Percentiles rank a stretch among this genome's conserved stretches.
phyloP scores from a whole-genome alignment of 2,329 filamentous ascomycete genomes.

The Ascochyta rabiei region DNA sequence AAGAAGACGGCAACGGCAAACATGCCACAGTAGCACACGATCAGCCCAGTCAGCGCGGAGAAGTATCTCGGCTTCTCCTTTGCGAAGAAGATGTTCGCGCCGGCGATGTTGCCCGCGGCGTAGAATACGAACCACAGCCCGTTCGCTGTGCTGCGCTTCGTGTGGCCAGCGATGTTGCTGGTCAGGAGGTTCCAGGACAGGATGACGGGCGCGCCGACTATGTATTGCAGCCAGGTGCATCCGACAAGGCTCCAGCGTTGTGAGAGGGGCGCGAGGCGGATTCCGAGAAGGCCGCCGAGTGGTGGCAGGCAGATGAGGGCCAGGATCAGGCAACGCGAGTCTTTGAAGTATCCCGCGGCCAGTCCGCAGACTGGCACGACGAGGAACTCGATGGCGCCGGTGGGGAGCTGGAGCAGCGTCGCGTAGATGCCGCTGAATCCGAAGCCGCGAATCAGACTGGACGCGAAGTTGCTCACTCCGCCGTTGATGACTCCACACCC shows the following conservation, averaged over 20 bases:
- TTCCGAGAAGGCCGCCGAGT: conserved; percentile 58
- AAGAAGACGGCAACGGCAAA: conserved; percentile 42
- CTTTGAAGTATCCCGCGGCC: conserved; percentile 39
- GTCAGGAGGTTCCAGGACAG: conserved; percentile 59
- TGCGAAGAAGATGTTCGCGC: conserved; percentile 56
- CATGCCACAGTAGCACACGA: conserved; percentile 53
- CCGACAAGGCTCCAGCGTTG: conserved; percentile 57
- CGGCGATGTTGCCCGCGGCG: conserved; percentile 57
- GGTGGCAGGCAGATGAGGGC: conserved; percentile 53
- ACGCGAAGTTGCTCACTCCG: conserved; percentile 58
- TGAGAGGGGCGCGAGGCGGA: conserved; percentile 54
- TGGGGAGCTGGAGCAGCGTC: conserved; percentile 52
- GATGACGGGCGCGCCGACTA: conserved; percentile 58
- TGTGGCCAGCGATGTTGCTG: conserved; percentile 55
- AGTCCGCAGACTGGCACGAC: conserved; percentile 45
- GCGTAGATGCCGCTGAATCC: conserved; percentile 51
- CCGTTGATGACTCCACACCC: conserved; percentile 57
- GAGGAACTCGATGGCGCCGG: conserved; percentile 53
- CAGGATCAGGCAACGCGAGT: conserved; percentile 40
- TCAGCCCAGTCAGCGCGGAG: conserved; percentile 52
- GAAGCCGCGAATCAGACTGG: conserved; percentile 54
- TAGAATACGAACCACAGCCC: conserved; percentile 59
- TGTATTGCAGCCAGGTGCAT: conserved; percentile 61
- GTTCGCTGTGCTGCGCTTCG: conserved; percentile 58
- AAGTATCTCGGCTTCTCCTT: conserved; percentile 53